Base-by-base conservation (phyloP, 805 yeast species). In the Vanderwaltozyma tropicalis region DNA sequence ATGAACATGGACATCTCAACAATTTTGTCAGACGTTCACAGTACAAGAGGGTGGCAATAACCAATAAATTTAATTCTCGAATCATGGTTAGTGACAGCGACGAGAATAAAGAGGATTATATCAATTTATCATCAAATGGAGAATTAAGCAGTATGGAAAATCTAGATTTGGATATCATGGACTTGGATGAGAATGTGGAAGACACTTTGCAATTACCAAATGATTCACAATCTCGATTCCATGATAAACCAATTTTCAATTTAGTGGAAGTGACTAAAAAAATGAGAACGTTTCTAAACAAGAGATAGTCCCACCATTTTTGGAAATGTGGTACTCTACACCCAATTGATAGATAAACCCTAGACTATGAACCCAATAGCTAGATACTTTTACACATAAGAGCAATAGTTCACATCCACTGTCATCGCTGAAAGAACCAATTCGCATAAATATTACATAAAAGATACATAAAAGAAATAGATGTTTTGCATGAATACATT, bases 111-210 rank as follows among this genome's bases (percentile, higher is more conserved):
- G 38, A 35, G 34, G 56, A 54, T 27, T 55, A 50, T 29, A 48
- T 55, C 5, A 54, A 53, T 20, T 43, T 55, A 14, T 50, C 57
- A 7, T 55, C 61, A 2, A 48, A 47, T 26, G 51, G 55, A 24
- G 59, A 55, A 34, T 36, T 55, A 20, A 51, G 59, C 35, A 53
- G 57, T 31, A 45, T 53, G 1, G 61, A 55, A 36, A 53, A 55
- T 32, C 37, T 55, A 28, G 45, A 31, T 13, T 28, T 22, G 5
- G 34, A 28, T n/a, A n/a, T 16, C n/a, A 26, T 28, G 17, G 29
- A 35, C 4, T 21, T 21, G 5, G 32, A 34, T 15, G 31, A 30
- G 24, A 30, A 30, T 25, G 20, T 33, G 4, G 35, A 30, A 13
- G 14, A 20, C 21, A 30, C 38, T 2, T 16, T 35, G 15, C 5